Conservation (phyloP, 73 alveolate species). For the Blepharisma stoltei region DNA sequence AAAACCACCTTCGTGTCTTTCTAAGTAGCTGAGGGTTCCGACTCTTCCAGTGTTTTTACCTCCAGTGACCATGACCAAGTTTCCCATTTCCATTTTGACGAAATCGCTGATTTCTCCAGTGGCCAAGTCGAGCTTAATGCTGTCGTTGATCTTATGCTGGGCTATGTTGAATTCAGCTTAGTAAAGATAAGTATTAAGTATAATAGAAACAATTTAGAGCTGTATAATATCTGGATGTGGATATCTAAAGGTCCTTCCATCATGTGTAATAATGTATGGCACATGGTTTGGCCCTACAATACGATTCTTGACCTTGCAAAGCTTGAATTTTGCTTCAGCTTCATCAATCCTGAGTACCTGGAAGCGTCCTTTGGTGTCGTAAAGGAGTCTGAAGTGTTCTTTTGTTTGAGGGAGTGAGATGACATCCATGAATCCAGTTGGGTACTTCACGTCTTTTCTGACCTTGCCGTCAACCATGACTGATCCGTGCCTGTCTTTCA, state of each 20-base stretch:
- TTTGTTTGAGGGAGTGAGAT: conserved; percentile 71
- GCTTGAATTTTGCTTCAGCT: conserved; percentile 92
- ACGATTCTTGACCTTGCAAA: conserved; percentile 92
- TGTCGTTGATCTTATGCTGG: conserved; percentile 78
- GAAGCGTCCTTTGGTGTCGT: conserved; percentile 97
- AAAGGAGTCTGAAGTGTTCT: conserved; percentile 92
- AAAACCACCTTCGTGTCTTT: conserved; percentile 94
- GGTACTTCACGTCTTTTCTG: conserved; percentile 94
- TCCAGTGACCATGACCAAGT: conserved; percentile 71
- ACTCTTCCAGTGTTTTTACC: conserved; percentile 95
- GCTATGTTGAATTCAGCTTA: too few species aligned
- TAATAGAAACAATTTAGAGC: too few species aligned
- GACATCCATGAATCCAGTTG: conserved; percentile 97
- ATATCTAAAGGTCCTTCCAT: conserved; percentile 97
- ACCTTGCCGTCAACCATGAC: conserved; percentile 92
- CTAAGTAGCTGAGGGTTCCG: conserved; percentile 89
- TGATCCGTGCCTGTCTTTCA: conserved; percentile 76
- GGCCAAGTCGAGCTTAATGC: conserved; percentile 78
- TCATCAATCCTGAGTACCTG: conserved; percentile 78
- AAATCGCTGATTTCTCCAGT: conserved; percentile 78
- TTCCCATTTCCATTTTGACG: conserved; percentile 89
- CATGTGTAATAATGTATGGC: conserved; percentile 96
- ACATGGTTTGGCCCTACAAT: conserved; percentile 93
- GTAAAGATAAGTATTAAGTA: too few species aligned
- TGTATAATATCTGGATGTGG: conserved; percentile 98